Conservation (phyloP, 768 basidiomycete genomes). For the Leucocoprinus leucothites region DNA sequence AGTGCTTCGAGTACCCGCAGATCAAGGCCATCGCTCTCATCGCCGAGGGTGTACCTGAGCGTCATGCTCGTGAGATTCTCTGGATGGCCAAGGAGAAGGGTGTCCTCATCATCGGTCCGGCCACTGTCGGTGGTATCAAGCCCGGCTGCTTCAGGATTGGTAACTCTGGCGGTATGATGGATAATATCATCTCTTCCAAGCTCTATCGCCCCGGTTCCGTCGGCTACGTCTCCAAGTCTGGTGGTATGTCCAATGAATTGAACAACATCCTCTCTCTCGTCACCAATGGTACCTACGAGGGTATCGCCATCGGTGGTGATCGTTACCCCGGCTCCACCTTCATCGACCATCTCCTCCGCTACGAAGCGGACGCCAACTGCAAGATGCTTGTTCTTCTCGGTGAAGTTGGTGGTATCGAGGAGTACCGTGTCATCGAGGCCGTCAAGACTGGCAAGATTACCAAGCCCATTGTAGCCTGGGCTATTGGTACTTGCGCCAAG, state of each 20-base stretch:
- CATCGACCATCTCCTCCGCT: slow-evolving; percentile 97
- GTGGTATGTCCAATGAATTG: slow-evolving; percentile 99
- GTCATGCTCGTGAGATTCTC: slow-evolving; percentile 95
- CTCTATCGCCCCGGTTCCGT: slow-evolving; percentile 97
- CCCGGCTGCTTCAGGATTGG: slow-evolving; percentile 99
- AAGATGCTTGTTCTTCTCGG: slow-evolving; percentile 99
- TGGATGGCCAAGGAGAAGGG: slow-evolving; percentile 82
- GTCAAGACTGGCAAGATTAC: slow-evolving; percentile 91
- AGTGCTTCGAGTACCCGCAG: slow-evolving; percentile 68
- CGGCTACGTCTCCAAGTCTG: slow-evolving; percentile 99
- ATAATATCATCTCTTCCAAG: slow-evolving; percentile 99
- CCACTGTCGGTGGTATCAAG: slow-evolving; percentile 99
- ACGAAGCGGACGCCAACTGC: slow-evolving; percentile 95
- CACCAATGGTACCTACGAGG: slow-evolving; percentile 99
- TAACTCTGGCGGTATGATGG: slow-evolving; percentile 99
- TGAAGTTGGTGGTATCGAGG: slow-evolving; percentile 98
- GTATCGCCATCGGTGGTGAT: slow-evolving; percentile 99
- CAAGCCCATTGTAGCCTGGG: slow-evolving; percentile 99
- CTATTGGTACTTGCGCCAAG: slow-evolving; percentile 99
- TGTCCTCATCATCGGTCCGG: slow-evolving; percentile 91
- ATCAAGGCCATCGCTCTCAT: slow-evolving; percentile 80
- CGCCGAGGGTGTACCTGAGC: slow-evolving; percentile 98
- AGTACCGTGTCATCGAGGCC: slow-evolving; percentile 98
- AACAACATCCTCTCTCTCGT: slow-evolving; percentile 98
- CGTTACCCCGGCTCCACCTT: slow-evolving; percentile 98